A percentile compares a stretch with the other conserved stretches of the same genome.
These are phyloP conservation scores for Mortierella sp. DNA, from an alignment of 371 early-diverging fungal genomes.

Conservation along the genomic window DNA sequence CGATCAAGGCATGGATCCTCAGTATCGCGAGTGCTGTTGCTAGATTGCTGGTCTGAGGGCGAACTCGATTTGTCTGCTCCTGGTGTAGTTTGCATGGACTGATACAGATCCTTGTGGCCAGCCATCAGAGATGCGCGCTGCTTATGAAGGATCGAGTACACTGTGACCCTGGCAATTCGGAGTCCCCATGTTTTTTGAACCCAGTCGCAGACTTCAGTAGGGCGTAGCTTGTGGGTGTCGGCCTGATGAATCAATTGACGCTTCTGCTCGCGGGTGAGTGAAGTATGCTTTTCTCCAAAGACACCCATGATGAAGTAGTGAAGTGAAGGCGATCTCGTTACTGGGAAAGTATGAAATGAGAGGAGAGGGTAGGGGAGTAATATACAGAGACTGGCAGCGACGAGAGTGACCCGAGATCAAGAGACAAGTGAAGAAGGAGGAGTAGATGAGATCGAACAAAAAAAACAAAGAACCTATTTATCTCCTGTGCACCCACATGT, in stretches of 20 bases:
- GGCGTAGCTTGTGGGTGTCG: slow-evolving; percentile 47
- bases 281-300: slow-evolving; percentile 53
- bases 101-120: slow-evolving; percentile 48
- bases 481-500: too few species aligned
- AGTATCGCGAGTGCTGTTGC: slow-evolving; percentile 23
- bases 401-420: too few species aligned
- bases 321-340: slow-evolving; percentile 3
- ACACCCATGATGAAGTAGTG: slow-evolving; percentile 51
- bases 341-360: slow-evolving; percentile 6
- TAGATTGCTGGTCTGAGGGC: slow-evolving; percentile 14
- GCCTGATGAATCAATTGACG: slow-evolving; percentile 52
- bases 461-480: too few species aligned
- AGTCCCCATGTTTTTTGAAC: slow-evolving; percentile 49
- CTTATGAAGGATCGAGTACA: slow-evolving; percentile 52
- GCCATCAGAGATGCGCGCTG: slow-evolving; percentile 53
- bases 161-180: slow-evolving; percentile 48
- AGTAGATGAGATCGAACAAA: too few species aligned
- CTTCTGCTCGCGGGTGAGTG: slow-evolving; percentile 52
- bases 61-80: too few species aligned
- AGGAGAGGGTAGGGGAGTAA: too few species aligned
- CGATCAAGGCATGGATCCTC: slow-evolving; percentile 26
- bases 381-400: too few species aligned
- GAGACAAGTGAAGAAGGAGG: too few species aligned
- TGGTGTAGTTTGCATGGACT: slow-evolving; percentile 30
- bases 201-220: slow-evolving; percentile 54